These are phyloP conservation scores for Moesziomyces sp. DNA, from an alignment of 1,284 basidiomycete species.

Conservation along the genomic window DNA sequence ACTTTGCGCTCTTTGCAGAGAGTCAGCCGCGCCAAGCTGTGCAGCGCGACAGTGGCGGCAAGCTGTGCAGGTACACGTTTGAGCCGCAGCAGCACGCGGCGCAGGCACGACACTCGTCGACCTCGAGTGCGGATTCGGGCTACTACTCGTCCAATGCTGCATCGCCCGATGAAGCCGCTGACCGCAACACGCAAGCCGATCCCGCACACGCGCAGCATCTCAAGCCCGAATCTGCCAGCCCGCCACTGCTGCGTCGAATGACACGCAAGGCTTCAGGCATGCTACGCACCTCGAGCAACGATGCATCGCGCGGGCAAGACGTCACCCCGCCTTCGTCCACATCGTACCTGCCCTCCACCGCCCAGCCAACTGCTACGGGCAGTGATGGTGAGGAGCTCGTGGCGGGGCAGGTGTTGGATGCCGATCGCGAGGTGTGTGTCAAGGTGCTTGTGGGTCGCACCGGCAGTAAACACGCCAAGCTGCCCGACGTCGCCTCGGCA, in stretches of 20 bases:
- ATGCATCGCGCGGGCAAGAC: not conserved
- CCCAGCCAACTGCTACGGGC: not conserved
- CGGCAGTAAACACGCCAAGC: slow-evolving; percentile 61
- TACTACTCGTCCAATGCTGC: slow-evolving; percentile 15
- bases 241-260: slow-evolving; percentile 5
- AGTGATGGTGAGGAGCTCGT: not conserved
- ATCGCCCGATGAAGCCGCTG: slow-evolving; percentile 1
- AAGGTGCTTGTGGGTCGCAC: slow-evolving; percentile 64
- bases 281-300: slow-evolving; percentile 5
- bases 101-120: slow-evolving; percentile 22
- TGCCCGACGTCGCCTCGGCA: slow-evolving; percentile 63
- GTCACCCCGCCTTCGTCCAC: slow-evolving; percentile 32
- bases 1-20: slow-evolving; percentile 26
- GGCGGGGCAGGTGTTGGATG: slow-evolving; percentile 53
- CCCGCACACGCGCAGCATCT: not conserved
- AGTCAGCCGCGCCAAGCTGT: slow-evolving; percentile 7
- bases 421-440: slow-evolving; percentile 65
- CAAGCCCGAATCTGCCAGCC: not conserved
- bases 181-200: not conserved
- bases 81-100: slow-evolving; percentile 14
- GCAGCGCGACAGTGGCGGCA: slow-evolving; percentile 2
- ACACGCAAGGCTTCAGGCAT: slow-evolving; percentile 22
- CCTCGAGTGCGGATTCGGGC: slow-evolving; percentile 38
- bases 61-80: slow-evolving; percentile 34
- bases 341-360: slow-evolving; percentile 13